phyloP scores from a whole-genome alignment of 2,329 filamentous ascomycete species.

The Exophiala dermatitidis region DNA sequence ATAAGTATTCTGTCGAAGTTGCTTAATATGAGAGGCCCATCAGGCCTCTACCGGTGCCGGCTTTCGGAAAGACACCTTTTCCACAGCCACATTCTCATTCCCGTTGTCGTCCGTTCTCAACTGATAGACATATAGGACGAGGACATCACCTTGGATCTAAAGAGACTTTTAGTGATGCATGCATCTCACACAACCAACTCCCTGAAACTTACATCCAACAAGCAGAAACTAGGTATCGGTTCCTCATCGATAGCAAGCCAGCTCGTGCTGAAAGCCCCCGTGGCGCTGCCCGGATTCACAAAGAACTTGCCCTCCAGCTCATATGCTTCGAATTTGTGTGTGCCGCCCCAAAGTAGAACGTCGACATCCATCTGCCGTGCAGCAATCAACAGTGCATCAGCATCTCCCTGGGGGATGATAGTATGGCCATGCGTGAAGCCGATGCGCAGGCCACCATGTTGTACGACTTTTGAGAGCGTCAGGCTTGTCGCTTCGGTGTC shows the following conservation, averaged over 20 bases:
- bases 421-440: constrained; percentile 65
- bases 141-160: constrained; percentile 88
- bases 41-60: constrained; percentile 46
- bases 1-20: neutral
- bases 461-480: constrained; percentile 61
- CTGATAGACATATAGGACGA: constrained; percentile 93
- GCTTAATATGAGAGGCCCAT: neutral
- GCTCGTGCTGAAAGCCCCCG: constrained; percentile 56
- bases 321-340: constrained; percentile 63
- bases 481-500: constrained; percentile 60
- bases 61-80: constrained; percentile 82
- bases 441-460: constrained; percentile 60
- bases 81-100: constrained; percentile 70
- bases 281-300: constrained; percentile 62
- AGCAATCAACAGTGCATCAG: constrained; percentile 59
- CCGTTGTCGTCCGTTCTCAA: constrained; percentile 69
- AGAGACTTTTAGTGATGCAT: neutral
- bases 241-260: constrained; percentile 56
- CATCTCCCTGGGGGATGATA: constrained; percentile 62
- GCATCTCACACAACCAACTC: neutral
- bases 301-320: constrained; percentile 68
- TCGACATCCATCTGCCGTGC: constrained; percentile 66
- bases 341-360: constrained; percentile 61
- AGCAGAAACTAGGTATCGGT: constrained; percentile 81
- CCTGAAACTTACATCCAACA: constrained; percentile 79